Evolutionary conservation across 2,329 filamentous ascomycete species (phyloP).

Genomic region (Epichloe scottii): DNA sequence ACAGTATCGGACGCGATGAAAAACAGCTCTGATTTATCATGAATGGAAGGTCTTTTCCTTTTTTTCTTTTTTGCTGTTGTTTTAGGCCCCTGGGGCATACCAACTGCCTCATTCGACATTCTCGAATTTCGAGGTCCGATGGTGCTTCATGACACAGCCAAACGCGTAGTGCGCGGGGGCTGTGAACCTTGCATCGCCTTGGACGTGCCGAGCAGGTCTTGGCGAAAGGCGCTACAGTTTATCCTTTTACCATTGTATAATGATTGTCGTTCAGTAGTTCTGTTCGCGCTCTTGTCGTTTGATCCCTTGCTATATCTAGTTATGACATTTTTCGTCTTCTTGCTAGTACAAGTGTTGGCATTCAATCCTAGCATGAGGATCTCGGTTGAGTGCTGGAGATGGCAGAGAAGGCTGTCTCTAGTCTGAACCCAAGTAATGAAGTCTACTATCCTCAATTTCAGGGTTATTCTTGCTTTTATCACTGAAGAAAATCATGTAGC

Average conservation of each 20-base stretch:
- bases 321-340: too few relatives aligned
- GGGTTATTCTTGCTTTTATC: too few relatives aligned
- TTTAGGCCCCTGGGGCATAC: background rate
- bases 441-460: too few relatives aligned
- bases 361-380: too few relatives aligned
- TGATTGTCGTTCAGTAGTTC: background rate
- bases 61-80: background rate
- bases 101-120: too few relatives aligned
- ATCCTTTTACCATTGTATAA: background rate
- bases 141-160: too few relatives aligned
- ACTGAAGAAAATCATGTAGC: too few relatives aligned
- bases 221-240: background rate
- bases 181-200: background rate
- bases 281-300: background rate
- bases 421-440: too few relatives aligned
- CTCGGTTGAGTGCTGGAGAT: too few relatives aligned
- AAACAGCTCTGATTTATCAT: constrained; percentile 81
- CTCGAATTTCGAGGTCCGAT: too few relatives aligned
- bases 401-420: too few relatives aligned
- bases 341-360: too few relatives aligned
- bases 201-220: background rate
- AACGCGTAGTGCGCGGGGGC: background rate
- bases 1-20: constrained; percentile 85
- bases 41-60: constrained; percentile 22
- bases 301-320: background rate